Percentiles rank a stretch among this genome's conserved stretches.
Conservation (phyloP, 78 protist species). For the Cavenderia fasciculata region DNA sequence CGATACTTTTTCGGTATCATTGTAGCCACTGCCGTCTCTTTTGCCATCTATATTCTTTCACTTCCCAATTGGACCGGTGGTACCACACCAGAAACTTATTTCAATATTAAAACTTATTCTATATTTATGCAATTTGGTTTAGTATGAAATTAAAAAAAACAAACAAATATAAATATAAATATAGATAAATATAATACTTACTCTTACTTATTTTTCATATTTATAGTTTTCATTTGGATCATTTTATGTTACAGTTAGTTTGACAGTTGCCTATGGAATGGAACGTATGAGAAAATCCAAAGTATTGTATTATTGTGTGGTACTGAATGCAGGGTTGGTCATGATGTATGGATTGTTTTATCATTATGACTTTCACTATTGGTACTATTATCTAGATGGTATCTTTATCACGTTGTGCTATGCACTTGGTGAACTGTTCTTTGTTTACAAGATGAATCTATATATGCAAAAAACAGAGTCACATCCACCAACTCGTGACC, state of each 20-base stretch:
- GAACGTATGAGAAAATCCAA: background rate
- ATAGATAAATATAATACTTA: background rate
- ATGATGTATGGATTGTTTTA: background rate
- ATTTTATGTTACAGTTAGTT: constrained; percentile 2
- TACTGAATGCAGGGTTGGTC: background rate
- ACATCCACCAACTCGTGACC: no score
- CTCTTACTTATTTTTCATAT: no score
- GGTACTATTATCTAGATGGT: constrained; percentile 31
- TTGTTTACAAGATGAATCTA: background rate
- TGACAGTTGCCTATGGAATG: constrained; percentile 6
- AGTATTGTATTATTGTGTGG: background rate
- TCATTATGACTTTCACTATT: background rate
- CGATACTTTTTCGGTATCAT: constrained; percentile 35
- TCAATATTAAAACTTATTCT: constrained; percentile 5
- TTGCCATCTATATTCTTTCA: constrained; percentile 9
- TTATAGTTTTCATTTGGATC: constrained; percentile 17
- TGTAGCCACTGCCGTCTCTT: constrained; percentile 28
- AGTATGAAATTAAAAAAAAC: background rate
- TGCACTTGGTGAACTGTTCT: background rate
- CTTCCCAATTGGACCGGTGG: constrained; percentile 17
- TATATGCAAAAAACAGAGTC: background rate
- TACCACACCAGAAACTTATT: background rate
- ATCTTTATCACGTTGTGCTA: background rate
- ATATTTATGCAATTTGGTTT: constrained; percentile 18
- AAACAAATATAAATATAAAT: background rate